Conservation (phyloP, 148 eudicot genomes). For the Mesembryanthemum crystallinum region DNA sequence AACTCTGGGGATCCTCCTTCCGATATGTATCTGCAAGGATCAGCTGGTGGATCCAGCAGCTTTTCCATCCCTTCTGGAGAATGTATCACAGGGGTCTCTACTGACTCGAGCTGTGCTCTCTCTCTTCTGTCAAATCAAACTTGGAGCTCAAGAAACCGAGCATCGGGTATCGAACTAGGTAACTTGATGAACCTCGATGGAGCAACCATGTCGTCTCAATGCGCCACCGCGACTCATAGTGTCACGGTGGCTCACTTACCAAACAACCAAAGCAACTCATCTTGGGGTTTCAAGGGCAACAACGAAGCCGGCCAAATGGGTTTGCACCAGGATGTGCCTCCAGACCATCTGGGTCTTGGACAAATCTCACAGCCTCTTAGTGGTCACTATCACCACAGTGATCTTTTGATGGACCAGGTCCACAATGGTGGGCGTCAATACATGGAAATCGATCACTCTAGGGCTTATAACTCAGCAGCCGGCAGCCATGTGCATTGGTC, state of each 20-base stretch:
- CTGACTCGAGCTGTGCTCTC: conserved; percentile 88
- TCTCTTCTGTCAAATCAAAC: conserved; percentile 99
- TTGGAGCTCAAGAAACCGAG: conserved; percentile 59
- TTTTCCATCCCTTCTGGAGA: conserved; percentile 53
- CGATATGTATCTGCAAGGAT: conserved; percentile 42
- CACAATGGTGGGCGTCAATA: conserved; percentile 46
- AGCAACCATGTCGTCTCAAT: conserved; percentile 41
- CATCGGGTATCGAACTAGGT: conserved; percentile 39
- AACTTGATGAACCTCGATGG: conserved; percentile 41
- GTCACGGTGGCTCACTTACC: conserved; percentile 39
- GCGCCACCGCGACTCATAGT: conserved; percentile 34
- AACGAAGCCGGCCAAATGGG: conserved; percentile 25
- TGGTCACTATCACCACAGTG: conserved; percentile 28
- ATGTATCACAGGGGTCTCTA: conserved; percentile 49
- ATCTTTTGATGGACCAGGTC: conserved; percentile 46
- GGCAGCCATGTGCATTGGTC: conserved; percentile 63
- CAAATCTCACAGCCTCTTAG: conserved; percentile 44
- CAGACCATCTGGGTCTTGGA: conserved; percentile 48
- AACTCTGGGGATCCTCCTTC: conserved; percentile 44
- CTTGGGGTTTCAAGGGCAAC: conserved; percentile 53
- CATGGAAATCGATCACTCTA: conserved; percentile 46
- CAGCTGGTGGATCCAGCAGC: conserved; percentile 33
- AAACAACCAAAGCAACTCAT: conserved; percentile 10
- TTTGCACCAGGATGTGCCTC: conserved; percentile 31
- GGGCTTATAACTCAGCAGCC: conserved; percentile 52